A percentile compares a stretch with the other conserved stretches of the same genome.
Conservation (phyloP, 2,329 filamentous ascomycete species). For the Aquanectria penicillioides region DNA sequence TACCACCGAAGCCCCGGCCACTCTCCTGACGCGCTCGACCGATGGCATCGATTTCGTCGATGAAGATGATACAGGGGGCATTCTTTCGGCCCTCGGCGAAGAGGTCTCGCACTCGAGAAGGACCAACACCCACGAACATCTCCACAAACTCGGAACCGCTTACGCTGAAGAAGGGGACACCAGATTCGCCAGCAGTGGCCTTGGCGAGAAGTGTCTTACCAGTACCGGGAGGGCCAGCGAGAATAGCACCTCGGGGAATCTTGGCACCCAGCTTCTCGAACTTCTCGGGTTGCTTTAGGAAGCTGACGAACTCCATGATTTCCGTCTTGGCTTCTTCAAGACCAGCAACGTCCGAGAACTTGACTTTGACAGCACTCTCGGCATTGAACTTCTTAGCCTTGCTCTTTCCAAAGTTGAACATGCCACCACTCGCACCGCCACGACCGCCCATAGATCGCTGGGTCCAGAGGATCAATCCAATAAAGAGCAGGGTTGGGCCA, state of each 20-base stretch:
- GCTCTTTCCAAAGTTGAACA: slow-evolving; percentile 97
- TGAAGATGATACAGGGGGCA: slow-evolving; percentile 98
- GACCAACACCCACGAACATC: slow-evolving; percentile 99
- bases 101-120: slow-evolving; percentile 92
- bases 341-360: slow-evolving; percentile 95
- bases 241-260: slow-evolving; percentile 95
- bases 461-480: slow-evolving; percentile 84
- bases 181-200: slow-evolving; percentile 95
- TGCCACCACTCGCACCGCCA: slow-evolving; percentile 73
- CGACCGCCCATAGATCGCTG: slow-evolving; percentile 78
- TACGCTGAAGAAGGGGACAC: slow-evolving; percentile 97
- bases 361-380: slow-evolving; percentile 94
- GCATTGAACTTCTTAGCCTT: slow-evolving; percentile 98
- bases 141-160: slow-evolving; percentile 99
- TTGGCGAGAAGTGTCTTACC: slow-evolving; percentile 98
- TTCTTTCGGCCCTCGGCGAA: slow-evolving; percentile 96
- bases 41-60: slow-evolving; percentile 98
- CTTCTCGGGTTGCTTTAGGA: slow-evolving; percentile 90
- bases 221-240: slow-evolving; percentile 97
- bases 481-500: slow-evolving; percentile 85
- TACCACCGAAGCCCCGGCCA: slow-evolving; percentile 79
- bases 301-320: slow-evolving; percentile 99
- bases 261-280: slow-evolving; percentile 97
- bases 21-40: slow-evolving; percentile 88
- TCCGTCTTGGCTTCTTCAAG: slow-evolving; percentile 98